Conservation (phyloP, 2,329 filamentous ascomycete species). For the Monosporascus sp. region DNA sequence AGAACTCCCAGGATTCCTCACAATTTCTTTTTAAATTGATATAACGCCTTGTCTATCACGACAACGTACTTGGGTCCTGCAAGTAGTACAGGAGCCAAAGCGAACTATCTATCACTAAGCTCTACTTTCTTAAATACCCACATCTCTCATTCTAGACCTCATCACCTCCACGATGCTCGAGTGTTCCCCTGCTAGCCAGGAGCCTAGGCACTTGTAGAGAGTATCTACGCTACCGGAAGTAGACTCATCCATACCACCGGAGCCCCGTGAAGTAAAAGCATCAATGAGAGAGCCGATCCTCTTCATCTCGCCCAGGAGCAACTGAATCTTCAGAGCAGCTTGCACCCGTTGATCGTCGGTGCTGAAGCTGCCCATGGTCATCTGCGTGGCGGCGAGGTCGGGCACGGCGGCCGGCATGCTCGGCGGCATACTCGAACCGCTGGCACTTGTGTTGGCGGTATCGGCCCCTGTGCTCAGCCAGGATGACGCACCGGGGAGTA, state of each 20-base stretch:
- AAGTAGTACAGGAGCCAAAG: too few species aligned
- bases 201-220: slow-evolving; percentile 14
- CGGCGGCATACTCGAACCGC: background rate
- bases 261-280: slow-evolving; percentile 3
- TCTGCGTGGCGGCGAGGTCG: slow-evolving; percentile 6
- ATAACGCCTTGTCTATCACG: too few species aligned
- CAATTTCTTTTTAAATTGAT: too few species aligned
- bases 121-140: background rate
- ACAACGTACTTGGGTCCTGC: too few species aligned
- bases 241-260: slow-evolving; percentile 2
- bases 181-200: slow-evolving; percentile 17
- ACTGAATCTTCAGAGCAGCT: slow-evolving; percentile 15
- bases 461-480: background rate
- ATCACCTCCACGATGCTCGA: slow-evolving; percentile 12
- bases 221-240: slow-evolving; percentile 1
- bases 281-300: slow-evolving; percentile 14
- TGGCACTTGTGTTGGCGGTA: background rate
- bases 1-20: too few species aligned
- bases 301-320: slow-evolving; percentile 18
- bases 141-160: slow-evolving; percentile 11
- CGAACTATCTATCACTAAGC: background rate
- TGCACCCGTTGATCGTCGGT: slow-evolving; percentile 18
- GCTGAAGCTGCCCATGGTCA: slow-evolving; percentile 17
- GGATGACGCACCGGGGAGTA: background rate
- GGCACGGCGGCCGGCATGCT: background rate